These are phyloP conservation scores for Teratosphaeria epicoccoides DNA, from an alignment of 2,329 filamentous ascomycete genomes.

Conservation along the genomic window DNA sequence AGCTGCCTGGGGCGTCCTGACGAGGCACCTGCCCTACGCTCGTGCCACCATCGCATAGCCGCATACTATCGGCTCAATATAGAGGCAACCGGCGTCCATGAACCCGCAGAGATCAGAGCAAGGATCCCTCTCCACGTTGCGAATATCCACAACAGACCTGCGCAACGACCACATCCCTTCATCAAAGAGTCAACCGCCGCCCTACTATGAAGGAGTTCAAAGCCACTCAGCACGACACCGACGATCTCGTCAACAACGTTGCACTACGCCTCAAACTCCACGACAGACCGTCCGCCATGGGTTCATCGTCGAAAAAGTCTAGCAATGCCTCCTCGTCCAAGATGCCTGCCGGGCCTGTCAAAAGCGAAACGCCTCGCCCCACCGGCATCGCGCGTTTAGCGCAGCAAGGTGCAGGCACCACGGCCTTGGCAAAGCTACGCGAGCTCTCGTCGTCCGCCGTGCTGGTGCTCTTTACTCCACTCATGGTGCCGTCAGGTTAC, in stretches of 20 bases:
- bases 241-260: slow-evolving; percentile 7
- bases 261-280: slow-evolving; percentile 6
- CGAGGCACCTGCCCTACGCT: not conserved
- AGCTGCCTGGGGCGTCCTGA: not conserved
- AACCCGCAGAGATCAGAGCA: slow-evolving; percentile 4
- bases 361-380: slow-evolving; percentile 4
- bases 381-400: not conserved
- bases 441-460: slow-evolving; percentile 29
- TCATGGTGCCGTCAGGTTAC: slow-evolving; percentile 14
- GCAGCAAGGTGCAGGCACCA: not conserved
- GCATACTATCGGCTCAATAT: slow-evolving; percentile 9
- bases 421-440: slow-evolving; percentile 17
- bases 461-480: slow-evolving; percentile 38
- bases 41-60: not conserved
- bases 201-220: slow-evolving; percentile 12
- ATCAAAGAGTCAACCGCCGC: slow-evolving; percentile 11
- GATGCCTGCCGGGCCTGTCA: slow-evolving; percentile 1
- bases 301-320: not conserved
- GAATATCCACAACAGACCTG: slow-evolving; percentile 9
- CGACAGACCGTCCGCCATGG: slow-evolving; percentile 1
- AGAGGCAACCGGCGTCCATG: slow-evolving; percentile 8
- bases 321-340: not conserved
- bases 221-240: not conserved
- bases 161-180: slow-evolving; percentile 11
- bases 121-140: slow-evolving; percentile 3